Evolutionary conservation across 2,329 filamentous ascomycete genomes (phyloP).

Genomic region (Malbranchea cinnamomea): DNA sequence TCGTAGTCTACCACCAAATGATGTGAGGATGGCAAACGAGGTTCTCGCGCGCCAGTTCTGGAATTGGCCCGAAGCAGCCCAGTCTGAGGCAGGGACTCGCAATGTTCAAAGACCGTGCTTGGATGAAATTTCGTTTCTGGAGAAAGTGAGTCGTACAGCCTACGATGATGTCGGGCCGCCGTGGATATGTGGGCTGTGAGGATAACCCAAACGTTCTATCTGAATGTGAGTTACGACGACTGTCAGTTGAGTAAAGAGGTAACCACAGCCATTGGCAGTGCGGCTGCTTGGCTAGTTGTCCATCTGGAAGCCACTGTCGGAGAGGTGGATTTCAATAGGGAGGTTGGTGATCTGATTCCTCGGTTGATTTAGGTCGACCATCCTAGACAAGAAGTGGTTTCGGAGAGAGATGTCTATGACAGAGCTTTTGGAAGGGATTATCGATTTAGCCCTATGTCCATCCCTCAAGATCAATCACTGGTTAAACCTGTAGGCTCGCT

Average conservation of each 20-base stretch:
- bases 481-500: too few relatives aligned
- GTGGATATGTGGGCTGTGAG: constrained; percentile 1
- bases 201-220: constrained; percentile 1
- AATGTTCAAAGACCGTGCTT: background rate
- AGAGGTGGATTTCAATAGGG: background rate
- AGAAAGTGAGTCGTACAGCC: background rate
- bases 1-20: background rate
- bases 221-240: constrained; percentile 4
- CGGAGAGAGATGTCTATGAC: too few relatives aligned
- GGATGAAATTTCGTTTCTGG: too few relatives aligned
- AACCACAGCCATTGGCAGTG: background rate
- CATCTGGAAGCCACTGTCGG: background rate
- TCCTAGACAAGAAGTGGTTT: too few relatives aligned
- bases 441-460: too few relatives aligned
- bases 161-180: background rate
- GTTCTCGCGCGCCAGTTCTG: constrained; percentile 1
- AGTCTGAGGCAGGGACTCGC: background rate
- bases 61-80: constrained; percentile 1
- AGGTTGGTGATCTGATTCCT: background rate
- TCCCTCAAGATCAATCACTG: too few relatives aligned
- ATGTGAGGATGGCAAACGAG: background rate
- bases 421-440: too few relatives aligned
- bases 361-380: too few relatives aligned
- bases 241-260: background rate
- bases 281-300: background rate